Conservation (phyloP, 1,139 yeast genomes). For the Taiozyma sp. region DNA sequence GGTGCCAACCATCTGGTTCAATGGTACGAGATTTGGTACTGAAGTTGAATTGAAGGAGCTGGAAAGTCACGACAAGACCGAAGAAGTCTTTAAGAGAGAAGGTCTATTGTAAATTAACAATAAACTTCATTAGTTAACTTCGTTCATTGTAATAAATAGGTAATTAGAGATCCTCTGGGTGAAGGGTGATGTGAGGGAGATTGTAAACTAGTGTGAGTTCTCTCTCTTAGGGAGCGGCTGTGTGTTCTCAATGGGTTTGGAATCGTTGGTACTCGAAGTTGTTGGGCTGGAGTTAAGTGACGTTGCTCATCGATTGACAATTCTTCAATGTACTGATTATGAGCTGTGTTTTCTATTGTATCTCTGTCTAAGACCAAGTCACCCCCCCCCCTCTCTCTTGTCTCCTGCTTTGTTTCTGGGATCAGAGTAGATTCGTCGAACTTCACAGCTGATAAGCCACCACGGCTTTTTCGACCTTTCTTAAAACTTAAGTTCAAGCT, state of each 20-base stretch:
- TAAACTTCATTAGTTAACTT: neutral
- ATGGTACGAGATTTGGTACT: constrained; percentile 58
- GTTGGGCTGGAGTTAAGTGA: constrained; percentile 17
- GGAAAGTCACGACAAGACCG: constrained; percentile 39
- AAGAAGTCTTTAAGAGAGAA: constrained; percentile 36
- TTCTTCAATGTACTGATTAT: neutral
- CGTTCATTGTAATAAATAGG: neutral
- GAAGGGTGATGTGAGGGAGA: neutral
- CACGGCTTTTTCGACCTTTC: constrained; percentile 22
- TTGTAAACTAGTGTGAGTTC: constrained; percentile 9
- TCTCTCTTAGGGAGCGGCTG: constrained; percentile 21
- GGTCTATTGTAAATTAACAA: constrained; percentile 26
- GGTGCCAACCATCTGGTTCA: constrained; percentile 65
- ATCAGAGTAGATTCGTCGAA: constrained; percentile 10
- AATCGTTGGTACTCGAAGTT: constrained; percentile 21
- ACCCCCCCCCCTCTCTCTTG: constrained; percentile 26
- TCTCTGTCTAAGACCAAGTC: neutral
- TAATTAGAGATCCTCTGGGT: neutral
- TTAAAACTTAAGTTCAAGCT: neutral
- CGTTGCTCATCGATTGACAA: neutral
- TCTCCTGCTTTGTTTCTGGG: neutral
- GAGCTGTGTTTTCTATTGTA: neutral
- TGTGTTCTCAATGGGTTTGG: constrained; percentile 23
- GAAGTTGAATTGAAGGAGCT: constrained; percentile 45
- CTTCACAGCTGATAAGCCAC: constrained; percentile 22